Conservation (phyloP, 2,329 filamentous ascomycete species). For the Penicillium sp. region DNA sequence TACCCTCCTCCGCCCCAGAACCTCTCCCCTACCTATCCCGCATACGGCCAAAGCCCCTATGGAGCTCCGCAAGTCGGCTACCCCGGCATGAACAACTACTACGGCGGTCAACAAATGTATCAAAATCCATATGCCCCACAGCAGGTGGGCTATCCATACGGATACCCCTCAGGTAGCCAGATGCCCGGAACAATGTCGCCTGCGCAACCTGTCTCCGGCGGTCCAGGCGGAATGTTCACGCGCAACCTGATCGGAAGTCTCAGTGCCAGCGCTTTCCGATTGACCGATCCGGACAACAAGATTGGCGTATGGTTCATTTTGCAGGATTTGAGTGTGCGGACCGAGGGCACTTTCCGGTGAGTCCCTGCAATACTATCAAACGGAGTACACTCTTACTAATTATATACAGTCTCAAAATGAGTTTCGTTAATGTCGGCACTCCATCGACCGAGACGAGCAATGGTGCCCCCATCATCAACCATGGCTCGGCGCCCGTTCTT, state of each 20-base stretch:
- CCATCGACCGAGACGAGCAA: slow-evolving; percentile 42
- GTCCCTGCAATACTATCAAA: slow-evolving; percentile 18
- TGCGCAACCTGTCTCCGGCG: slow-evolving; percentile 42
- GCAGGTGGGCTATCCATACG: slow-evolving; percentile 37
- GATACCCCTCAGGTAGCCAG: slow-evolving; percentile 36
- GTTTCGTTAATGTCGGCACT: slow-evolving; percentile 82
- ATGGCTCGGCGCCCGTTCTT: slow-evolving; percentile 77
- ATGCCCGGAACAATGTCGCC: slow-evolving; percentile 43
- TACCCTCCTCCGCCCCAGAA: slow-evolving; percentile 61
- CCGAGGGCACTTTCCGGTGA: slow-evolving; percentile 88
- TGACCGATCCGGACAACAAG: slow-evolving; percentile 78
- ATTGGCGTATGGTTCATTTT: slow-evolving; percentile 96
- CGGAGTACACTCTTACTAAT: neutral
- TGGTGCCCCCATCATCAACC: slow-evolving; percentile 63
- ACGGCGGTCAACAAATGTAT: slow-evolving; percentile 40
- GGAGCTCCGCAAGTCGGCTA: slow-evolving; percentile 42
- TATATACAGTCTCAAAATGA: slow-evolving; percentile 70
- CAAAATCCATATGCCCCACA: slow-evolving; percentile 38
- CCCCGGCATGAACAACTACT: slow-evolving; percentile 43
- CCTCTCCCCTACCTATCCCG: slow-evolving; percentile 40
- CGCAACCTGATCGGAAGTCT: slow-evolving; percentile 92
- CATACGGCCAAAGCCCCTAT: slow-evolving; percentile 46
- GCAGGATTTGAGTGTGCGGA: slow-evolving; percentile 91
- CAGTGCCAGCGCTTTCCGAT: slow-evolving; percentile 82
- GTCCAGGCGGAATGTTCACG: slow-evolving; percentile 83